These are phyloP conservation scores for Claviceps monticola DNA, from an alignment of 2,329 filamentous ascomycete genomes.

Conservation along the genomic window DNA sequence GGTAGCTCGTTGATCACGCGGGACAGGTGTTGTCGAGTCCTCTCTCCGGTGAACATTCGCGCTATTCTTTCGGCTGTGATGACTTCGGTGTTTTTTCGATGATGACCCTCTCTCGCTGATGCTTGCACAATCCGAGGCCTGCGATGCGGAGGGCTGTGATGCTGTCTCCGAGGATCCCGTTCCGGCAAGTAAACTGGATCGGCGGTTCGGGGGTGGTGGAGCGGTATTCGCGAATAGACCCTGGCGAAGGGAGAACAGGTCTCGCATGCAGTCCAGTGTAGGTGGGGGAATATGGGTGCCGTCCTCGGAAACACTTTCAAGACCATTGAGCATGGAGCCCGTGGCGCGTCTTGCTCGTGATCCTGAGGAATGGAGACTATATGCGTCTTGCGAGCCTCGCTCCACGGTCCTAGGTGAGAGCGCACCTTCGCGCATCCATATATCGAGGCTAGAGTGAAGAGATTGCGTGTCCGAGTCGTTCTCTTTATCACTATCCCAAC, in stretches of 20 bases:
- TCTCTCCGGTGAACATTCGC: slow-evolving; percentile 17
- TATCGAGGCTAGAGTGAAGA: slow-evolving; percentile 37
- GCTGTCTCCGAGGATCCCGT: slow-evolving; percentile 20
- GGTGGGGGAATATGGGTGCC: slow-evolving; percentile 11
- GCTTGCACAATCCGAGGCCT: slow-evolving; percentile 6
- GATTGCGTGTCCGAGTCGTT: slow-evolving; percentile 24
- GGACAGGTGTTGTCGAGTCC: slow-evolving; percentile 13
- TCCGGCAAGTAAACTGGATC: slow-evolving; percentile 39
- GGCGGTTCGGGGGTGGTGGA: slow-evolving; percentile 35
- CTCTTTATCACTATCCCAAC: slow-evolving; percentile 31
- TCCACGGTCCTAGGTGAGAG: slow-evolving; percentile 21
- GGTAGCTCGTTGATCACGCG: slow-evolving; percentile 10
- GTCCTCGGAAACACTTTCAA: slow-evolving; percentile 9
- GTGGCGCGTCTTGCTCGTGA: slow-evolving; percentile 30
- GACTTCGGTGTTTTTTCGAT: slow-evolving; percentile 11
- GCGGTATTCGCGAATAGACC: slow-evolving; percentile 24
- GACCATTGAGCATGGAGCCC: slow-evolving; percentile 29
- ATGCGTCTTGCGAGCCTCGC: slow-evolving; percentile 36
- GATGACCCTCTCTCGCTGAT: background rate
- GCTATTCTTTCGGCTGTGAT: slow-evolving; percentile 14
- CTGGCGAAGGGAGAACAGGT: slow-evolving; percentile 29
- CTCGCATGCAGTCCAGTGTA: slow-evolving; percentile 29
- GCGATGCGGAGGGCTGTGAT: slow-evolving; percentile 7
- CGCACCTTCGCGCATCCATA: slow-evolving; percentile 42
- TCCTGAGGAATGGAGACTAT: slow-evolving; percentile 32